Conservation (phyloP, 2,329 filamentous ascomycete genomes). For the Chrysosporium queenslandicum region DNA sequence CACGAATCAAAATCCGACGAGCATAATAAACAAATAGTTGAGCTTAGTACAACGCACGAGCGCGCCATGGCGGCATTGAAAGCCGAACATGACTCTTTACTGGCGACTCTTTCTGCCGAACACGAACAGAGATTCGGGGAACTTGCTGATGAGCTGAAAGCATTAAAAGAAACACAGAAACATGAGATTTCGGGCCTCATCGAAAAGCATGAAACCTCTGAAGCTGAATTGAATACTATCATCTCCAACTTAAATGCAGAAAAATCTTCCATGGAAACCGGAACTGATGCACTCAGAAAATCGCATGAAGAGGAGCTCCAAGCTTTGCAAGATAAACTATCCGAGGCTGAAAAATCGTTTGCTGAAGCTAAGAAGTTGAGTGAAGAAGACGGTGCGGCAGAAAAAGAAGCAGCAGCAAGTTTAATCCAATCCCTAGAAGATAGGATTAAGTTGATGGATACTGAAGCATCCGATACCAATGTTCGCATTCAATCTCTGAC, state of each 20-base stretch:
- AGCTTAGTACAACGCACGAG: slow-evolving; percentile 15
- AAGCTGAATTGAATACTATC: slow-evolving; percentile 12
- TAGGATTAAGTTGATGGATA: slow-evolving; percentile 16
- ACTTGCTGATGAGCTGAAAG: slow-evolving; percentile 15
- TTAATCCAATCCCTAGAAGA: slow-evolving; percentile 16
- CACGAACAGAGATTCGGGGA: slow-evolving; percentile 18
- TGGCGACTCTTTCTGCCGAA: slow-evolving; percentile 13
- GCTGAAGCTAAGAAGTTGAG: slow-evolving; percentile 17
- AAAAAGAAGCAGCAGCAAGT: slow-evolving; percentile 16
- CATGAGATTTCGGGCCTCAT: slow-evolving; percentile 17
- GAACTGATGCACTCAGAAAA: slow-evolving; percentile 11
- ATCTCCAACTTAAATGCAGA: slow-evolving; percentile 14
- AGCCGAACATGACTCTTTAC: slow-evolving; percentile 17
- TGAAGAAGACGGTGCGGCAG: slow-evolving; percentile 13
- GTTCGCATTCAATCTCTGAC: slow-evolving; percentile 12
- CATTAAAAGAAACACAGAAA: slow-evolving; percentile 11
- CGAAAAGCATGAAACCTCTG: slow-evolving; percentile 10
- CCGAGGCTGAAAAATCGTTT: slow-evolving; percentile 17
- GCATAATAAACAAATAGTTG: slow-evolving; percentile 7
- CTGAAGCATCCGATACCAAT: slow-evolving; percentile 16
- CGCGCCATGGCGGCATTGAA: slow-evolving; percentile 15
- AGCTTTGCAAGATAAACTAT: slow-evolving; percentile 19
- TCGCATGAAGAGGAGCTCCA: slow-evolving; percentile 15
- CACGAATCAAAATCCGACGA: slow-evolving; percentile 17
- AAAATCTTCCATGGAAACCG: slow-evolving; percentile 11